These are phyloP conservation scores for Fusarium sp. DNA, from an alignment of 2,329 filamentous ascomycete species.

Conservation along the genomic window DNA sequence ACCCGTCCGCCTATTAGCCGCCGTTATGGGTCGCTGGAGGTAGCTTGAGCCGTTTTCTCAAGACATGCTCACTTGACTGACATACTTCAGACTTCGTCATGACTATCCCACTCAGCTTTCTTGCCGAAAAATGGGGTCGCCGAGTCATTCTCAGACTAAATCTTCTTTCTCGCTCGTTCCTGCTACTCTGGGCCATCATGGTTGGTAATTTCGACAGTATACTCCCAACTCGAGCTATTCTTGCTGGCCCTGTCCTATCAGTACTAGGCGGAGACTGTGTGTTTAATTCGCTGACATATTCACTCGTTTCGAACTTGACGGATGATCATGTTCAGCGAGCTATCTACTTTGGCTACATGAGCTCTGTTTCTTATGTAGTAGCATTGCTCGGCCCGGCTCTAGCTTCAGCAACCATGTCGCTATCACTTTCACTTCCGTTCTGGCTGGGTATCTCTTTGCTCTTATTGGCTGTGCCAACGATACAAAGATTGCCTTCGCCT, in stretches of 20 bases:
- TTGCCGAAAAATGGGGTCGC: conserved; percentile 58
- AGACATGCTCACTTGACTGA: neutral
- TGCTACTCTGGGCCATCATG: conserved; percentile 43
- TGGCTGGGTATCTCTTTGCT: conserved; percentile 37
- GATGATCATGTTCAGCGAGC: conserved; percentile 60
- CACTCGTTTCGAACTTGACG: conserved; percentile 58
- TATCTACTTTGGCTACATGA: conserved; percentile 63
- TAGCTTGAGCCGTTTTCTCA: conserved; percentile 31
- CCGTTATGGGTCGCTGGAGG: conserved; percentile 62
- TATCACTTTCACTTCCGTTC: conserved; percentile 59
- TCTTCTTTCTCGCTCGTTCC: conserved; percentile 51
- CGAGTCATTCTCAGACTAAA: conserved; percentile 57
- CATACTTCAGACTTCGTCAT: conserved; percentile 57
- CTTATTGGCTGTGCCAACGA: conserved; percentile 24
- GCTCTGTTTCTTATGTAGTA: conserved; percentile 61
- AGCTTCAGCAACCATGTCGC: conserved; percentile 59
- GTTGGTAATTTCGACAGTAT: conserved; percentile 35
- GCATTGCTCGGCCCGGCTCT: conserved; percentile 60
- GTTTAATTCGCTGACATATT: conserved; percentile 62
- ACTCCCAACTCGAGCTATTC: conserved; percentile 48
- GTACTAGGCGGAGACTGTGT: conserved; percentile 63
- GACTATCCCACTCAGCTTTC: conserved; percentile 61
- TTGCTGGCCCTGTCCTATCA: conserved; percentile 57
- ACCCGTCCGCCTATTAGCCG: too few species aligned
- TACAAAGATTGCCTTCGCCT: conserved; percentile 28